Conservation (phyloP, 2,329 filamentous ascomycete genomes). For the Pleoardoris graminearum region DNA sequence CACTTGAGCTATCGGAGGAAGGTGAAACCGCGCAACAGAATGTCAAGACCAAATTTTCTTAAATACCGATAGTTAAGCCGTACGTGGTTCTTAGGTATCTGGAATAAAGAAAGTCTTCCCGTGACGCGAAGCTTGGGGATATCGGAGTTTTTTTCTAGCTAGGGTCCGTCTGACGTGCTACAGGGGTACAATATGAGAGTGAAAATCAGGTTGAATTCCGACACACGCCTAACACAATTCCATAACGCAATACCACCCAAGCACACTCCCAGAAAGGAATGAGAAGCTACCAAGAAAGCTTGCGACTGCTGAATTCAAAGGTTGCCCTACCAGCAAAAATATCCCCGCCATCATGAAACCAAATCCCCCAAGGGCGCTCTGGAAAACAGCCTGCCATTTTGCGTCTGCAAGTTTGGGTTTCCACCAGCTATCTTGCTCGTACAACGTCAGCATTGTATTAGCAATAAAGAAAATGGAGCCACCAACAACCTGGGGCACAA, state of each 20-base stretch:
- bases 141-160: too few species aligned
- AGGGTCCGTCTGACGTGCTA: too few species aligned
- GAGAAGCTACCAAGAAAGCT: slow-evolving; percentile 31
- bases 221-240: slow-evolving; percentile 23
- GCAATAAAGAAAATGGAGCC: slow-evolving; percentile 32
- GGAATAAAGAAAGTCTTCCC: too few species aligned
- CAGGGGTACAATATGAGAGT: too few species aligned
- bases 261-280: slow-evolving; percentile 30
- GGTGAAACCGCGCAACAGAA: too few species aligned
- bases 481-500: slow-evolving; percentile 31
- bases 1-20: too few species aligned
- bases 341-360: slow-evolving; percentile 35
- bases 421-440: slow-evolving; percentile 33
- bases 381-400: slow-evolving; percentile 32
- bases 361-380: slow-evolving; percentile 32
- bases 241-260: slow-evolving; percentile 33
- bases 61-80: too few species aligned
- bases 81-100: too few species aligned
- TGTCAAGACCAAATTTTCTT: too few species aligned
- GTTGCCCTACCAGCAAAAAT: slow-evolving; percentile 21
- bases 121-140: too few species aligned
- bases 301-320: slow-evolving; percentile 20
- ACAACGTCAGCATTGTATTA: slow-evolving; percentile 30
- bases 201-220: too few species aligned
- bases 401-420: slow-evolving; percentile 25